These are phyloP conservation scores for Yamadazyma phyllophila DNA, from an alignment of 805 yeast genomes.

Conservation along the genomic window DNA sequence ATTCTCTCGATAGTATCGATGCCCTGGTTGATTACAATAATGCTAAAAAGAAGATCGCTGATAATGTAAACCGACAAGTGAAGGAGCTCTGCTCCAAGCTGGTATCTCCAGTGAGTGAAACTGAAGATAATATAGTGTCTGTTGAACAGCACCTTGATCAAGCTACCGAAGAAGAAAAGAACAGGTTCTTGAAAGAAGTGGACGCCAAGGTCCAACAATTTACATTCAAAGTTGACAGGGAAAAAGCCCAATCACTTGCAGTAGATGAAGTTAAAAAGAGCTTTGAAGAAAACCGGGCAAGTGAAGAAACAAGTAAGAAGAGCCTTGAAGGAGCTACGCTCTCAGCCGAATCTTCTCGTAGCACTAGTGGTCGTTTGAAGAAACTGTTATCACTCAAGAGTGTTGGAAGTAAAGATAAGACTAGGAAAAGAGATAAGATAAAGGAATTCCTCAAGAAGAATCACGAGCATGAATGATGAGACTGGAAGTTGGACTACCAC, in stretches of 20 bases:
- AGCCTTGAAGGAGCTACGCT: neutral
- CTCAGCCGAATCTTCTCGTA: constrained; percentile 1
- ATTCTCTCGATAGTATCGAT: constrained; percentile 17
- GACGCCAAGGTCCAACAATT: constrained; percentile 24
- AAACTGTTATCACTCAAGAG: constrained; percentile 4
- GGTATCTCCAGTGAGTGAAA: constrained; percentile 15
- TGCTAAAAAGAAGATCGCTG: constrained; percentile 29
- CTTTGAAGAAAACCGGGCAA: neutral
- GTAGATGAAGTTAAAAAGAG: neutral
- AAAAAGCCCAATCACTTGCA: neutral
- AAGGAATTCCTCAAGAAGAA: constrained; percentile 1
- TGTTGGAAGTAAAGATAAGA: neutral
- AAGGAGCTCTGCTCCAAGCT: constrained; percentile 20
- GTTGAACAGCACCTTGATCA: neutral
- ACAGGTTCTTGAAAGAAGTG: constrained; percentile 25
- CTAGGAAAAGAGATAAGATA: constrained; percentile 3
- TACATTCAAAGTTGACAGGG: neutral
- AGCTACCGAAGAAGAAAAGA: constrained; percentile 16
- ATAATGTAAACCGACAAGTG: constrained; percentile 31
- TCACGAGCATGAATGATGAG: neutral
- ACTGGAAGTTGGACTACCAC: neutral
- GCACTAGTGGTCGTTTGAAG: neutral
- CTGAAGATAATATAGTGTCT: neutral
- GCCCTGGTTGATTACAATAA: constrained; percentile 17
- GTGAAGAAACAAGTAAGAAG: neutral